A percentile compares a stretch with the other conserved stretches of the same genome.
Conservation (phyloP, 495 filamentous ascomycete species). For the Cladorrhinum samala region DNA sequence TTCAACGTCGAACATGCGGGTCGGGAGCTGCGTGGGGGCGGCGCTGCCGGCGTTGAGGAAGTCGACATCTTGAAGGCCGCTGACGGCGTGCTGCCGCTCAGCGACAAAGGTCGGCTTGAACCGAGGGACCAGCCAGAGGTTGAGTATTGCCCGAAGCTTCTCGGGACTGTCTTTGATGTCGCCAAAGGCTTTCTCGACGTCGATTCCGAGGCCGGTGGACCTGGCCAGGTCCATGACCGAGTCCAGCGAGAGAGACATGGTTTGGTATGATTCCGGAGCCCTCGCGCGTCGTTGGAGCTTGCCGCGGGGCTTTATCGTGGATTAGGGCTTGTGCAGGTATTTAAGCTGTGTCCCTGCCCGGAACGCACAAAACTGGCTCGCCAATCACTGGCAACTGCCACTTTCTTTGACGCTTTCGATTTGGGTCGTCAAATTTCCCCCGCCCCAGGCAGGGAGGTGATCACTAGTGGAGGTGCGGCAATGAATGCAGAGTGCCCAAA, state of each 20-base stretch:
- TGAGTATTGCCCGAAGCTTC: conserved; percentile 25
- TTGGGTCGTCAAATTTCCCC: too few species aligned
- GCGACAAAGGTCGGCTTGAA: conserved; percentile 25
- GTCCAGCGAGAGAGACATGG: neutral
- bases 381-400: too few species aligned
- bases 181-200: conserved; percentile 16
- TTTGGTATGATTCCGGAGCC: neutral
- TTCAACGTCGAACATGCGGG: conserved; percentile 43
- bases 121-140: conserved; percentile 25
- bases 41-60: conserved; percentile 15
- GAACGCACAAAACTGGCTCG: too few species aligned
- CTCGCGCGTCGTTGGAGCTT: neutral
- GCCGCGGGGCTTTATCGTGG: neutral
- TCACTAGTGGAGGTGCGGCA: too few species aligned
- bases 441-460: too few species aligned
- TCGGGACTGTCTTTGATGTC: conserved; percentile 23
- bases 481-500: too few species aligned
- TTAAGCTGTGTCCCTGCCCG: too few species aligned
- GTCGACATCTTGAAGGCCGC: conserved; percentile 21
- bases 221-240: conserved; percentile 6
- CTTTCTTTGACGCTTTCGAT: too few species aligned
- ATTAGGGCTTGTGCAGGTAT: too few species aligned
- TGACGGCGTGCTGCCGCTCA: conserved; percentile 11
- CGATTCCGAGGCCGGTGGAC: conserved; percentile 11
- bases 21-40: conserved; percentile 19